Evolutionary conservation across 1,284 basidiomycete species (phyloP), one percentile per base, ranked within the genome.

Genomic region (Pseudozyma hubeiensis): DNA sequence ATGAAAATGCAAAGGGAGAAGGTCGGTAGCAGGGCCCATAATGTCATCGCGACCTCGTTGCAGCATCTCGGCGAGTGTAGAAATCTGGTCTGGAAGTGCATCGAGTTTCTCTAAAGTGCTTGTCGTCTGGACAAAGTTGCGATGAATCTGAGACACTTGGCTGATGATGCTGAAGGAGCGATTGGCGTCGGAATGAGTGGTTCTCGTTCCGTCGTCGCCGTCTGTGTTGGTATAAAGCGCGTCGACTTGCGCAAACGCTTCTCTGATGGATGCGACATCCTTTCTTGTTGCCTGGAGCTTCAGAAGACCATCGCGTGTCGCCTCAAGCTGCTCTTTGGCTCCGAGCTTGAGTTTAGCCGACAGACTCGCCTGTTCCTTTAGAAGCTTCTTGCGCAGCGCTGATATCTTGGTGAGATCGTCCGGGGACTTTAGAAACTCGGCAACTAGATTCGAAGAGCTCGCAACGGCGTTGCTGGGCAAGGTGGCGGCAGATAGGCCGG

Each of bases 341-440:
- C 94, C 94, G 66, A 89, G 91, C 81, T 95, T 93, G 48, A 99
- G 89, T 80, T 96, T 90, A 5, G 92, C 91, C 81, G 97, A 93
- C 70, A 99, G 92, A n/a, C 93, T 92, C 0, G 93, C 90, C 85
- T 97, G 96, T 86, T 99, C 96, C 86, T 96, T 97, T 85, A 94
- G 91, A 31, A 98, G 88, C 84, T 97, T 97, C 87, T 95, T 96
- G 67, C 93, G 90, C 80, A 94, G 93, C 1, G 92, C 90, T 4
- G 89, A 87, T 49, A 98, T 90, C 86, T 98, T 98, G 80, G 90
- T 87, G 50, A 98, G 90, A 86, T 98, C 96, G 84, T 98, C 94
- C 1, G 95, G 94, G 31, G 93, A 83, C 62, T 84, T 82, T 39
- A 82, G 67, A 44, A 77, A 67, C 45, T 82, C 79, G 19, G 81